phyloP scores from a whole-genome alignment of 345 rosid genomes.

The Moringa oleifera region DNA sequence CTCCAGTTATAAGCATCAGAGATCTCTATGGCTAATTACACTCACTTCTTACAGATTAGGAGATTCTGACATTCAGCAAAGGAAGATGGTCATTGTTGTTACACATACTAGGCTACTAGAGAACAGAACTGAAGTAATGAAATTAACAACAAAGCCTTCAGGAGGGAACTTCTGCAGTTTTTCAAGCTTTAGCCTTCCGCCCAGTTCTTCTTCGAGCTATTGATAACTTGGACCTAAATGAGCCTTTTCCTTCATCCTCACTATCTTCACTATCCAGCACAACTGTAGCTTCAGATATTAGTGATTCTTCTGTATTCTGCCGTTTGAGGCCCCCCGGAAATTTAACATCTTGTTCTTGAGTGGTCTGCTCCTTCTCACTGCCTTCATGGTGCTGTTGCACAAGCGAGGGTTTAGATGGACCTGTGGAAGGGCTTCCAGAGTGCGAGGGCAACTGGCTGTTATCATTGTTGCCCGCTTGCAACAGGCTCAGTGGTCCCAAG shows the following conservation, averaged over 20 bases:
- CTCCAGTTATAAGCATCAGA: too few relatives aligned
- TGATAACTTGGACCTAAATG: conserved; percentile 28
- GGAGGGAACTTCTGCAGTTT: neutral
- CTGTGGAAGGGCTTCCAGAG: neutral
- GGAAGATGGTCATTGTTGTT: too few relatives aligned
- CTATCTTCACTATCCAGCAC: conserved; percentile 81
- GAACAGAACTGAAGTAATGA: too few relatives aligned
- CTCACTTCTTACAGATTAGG: too few relatives aligned
- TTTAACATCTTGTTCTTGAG: conserved; percentile 14
- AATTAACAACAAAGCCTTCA: neutral
- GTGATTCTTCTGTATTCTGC: conserved; percentile 25
- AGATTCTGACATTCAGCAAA: too few relatives aligned
- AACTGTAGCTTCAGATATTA: conserved; percentile 37
- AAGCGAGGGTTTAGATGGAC: conserved; percentile 2
- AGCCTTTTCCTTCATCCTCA: conserved; percentile 42
- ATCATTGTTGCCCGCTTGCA: conserved; percentile 16
- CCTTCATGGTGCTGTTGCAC: neutral
- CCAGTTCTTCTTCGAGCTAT: conserved; percentile 28
- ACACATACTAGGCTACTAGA: too few relatives aligned
- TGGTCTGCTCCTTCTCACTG: conserved; percentile 10
- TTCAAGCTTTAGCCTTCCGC: conserved; percentile 27
- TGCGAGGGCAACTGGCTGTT: conserved; percentile 10
- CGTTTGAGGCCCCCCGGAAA: conserved; percentile 14
- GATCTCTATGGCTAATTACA: too few relatives aligned
- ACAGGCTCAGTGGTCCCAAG: conserved; percentile 23